phyloP scores from a whole-genome alignment of 148 eudicot species.

The Nyssa sinensis region DNA sequence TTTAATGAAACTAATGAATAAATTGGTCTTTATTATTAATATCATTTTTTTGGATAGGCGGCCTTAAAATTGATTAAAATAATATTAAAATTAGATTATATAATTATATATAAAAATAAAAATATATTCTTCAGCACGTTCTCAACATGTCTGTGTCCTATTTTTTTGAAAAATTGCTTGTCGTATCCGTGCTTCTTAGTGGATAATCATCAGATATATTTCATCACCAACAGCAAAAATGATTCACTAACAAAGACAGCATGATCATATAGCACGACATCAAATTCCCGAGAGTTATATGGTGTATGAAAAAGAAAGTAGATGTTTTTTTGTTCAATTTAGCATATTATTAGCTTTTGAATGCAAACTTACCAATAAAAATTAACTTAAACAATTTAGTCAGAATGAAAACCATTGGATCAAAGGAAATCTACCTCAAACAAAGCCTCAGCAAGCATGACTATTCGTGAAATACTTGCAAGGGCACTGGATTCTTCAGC shows the following conservation, averaged over 20 bases:
- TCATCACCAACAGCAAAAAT: not conserved
- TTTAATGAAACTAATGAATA: too few species aligned
- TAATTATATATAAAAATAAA: too few species aligned
- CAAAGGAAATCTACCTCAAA: conserved; percentile 42
- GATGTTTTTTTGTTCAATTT: not conserved
- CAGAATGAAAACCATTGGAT: not conserved
- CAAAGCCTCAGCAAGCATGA: conserved; percentile 63
- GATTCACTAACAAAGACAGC: not conserved
- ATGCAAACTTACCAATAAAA: not conserved
- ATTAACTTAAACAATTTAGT: not conserved
- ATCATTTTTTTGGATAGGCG: too few species aligned
- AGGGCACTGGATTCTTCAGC: conserved; percentile 45
- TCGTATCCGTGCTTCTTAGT: too few species aligned
- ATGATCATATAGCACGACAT: not conserved
- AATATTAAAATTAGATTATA: too few species aligned
- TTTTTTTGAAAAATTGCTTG: too few species aligned
- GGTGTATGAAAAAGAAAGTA: not conserved
- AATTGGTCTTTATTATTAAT: too few species aligned
- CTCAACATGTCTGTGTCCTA: too few species aligned
- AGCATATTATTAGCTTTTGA: conserved; percentile 1
- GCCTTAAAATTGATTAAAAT: too few species aligned
- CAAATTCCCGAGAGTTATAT: not conserved
- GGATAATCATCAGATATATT: too few species aligned
- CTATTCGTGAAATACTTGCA: conserved; percentile 55
- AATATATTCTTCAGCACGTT: too few species aligned